phyloP scores from a whole-genome alignment of 116 monocot species.

The Phalaenopsis hybrid region DNA sequence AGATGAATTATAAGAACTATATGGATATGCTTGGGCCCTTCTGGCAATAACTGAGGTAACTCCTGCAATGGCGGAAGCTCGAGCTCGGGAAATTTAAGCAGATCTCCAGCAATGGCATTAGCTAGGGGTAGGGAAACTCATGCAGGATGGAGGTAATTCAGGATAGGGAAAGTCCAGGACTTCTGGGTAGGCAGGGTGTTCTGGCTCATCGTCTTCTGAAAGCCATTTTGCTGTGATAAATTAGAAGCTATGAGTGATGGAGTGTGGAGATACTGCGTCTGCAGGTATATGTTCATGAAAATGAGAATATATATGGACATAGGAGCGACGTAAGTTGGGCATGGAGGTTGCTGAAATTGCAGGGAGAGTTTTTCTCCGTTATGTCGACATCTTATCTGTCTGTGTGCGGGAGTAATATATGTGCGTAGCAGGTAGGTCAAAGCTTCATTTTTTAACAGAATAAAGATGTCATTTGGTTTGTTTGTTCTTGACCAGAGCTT shows the following conservation, averaged over 20 bases:
- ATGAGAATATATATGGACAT: background rate
- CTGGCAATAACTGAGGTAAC: conserved; percentile 2
- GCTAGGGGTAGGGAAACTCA: background rate
- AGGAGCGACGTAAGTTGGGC: background rate
- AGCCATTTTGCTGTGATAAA: background rate
- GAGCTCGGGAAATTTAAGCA: background rate
- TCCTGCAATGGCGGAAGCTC: background rate
- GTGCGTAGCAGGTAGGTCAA: too few species aligned
- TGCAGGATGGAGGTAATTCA: background rate
- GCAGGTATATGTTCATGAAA: background rate
- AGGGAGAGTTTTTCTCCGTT: background rate
- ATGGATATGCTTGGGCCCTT: conserved; percentile 3
- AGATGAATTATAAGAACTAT: background rate
- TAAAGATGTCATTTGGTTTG: too few species aligned
- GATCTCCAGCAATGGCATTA: background rate
- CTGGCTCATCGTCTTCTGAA: background rate
- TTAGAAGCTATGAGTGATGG: background rate
- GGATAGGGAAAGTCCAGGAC: background rate
- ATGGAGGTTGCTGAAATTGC: background rate
- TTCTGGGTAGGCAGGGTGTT: background rate
- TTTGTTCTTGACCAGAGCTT: too few species aligned
- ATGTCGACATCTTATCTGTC: too few species aligned
- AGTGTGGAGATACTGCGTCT: background rate
- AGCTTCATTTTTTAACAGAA: too few species aligned
- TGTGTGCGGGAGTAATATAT: too few species aligned